A percentile compares a stretch with the other conserved stretches of the same genome.
phyloP scores from a whole-genome alignment of 306 rosid genomes.

The Delonix regia region DNA sequence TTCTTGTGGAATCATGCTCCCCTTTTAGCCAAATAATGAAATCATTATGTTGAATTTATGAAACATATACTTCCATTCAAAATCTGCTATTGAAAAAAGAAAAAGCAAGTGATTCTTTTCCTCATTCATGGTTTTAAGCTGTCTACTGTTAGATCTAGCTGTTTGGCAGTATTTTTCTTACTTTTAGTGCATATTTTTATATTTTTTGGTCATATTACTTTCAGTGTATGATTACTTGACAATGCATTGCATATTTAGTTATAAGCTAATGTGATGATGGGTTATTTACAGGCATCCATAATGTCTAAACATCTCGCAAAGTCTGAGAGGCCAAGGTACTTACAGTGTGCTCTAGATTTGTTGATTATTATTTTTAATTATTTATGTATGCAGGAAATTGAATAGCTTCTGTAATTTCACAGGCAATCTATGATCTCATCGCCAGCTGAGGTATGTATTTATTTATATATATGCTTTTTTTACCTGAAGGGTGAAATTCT shows the following conservation, averaged over 20 bases:
- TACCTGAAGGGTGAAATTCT: background rate
- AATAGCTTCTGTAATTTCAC: slow-evolving; percentile 46
- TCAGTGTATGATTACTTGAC: slow-evolving; percentile 22
- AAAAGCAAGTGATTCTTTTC: slow-evolving; percentile 2
- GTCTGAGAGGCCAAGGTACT: slow-evolving; percentile 90
- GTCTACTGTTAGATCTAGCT: slow-evolving; percentile 15
- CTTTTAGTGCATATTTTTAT: too few relatives aligned
- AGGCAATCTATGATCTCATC: slow-evolving; percentile 75
- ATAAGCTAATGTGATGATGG: slow-evolving; percentile 32
- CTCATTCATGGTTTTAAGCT: slow-evolving; percentile 17
- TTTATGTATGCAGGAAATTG: slow-evolving; percentile 40
- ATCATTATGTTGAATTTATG: background rate
- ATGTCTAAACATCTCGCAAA: slow-evolving; percentile 91
- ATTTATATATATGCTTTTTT: slow-evolving; percentile 9
- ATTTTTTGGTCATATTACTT: too few relatives aligned
- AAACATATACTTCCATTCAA: background rate
- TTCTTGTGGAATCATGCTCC: background rate
- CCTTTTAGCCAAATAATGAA: background rate
- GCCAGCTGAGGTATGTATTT: slow-evolving; percentile 58
- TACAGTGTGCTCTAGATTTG: slow-evolving; percentile 14
- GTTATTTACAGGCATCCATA: slow-evolving; percentile 78
- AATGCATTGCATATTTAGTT: slow-evolving; percentile 15
- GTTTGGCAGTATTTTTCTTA: slow-evolving; percentile 23
- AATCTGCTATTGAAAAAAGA: background rate
- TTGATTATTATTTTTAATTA: slow-evolving; percentile 28